Evolutionary conservation across 2,329 filamentous ascomycete genomes (phyloP), one percentile per base, ranked within the genome.

Genomic region (Spiromastix sp.): DNA sequence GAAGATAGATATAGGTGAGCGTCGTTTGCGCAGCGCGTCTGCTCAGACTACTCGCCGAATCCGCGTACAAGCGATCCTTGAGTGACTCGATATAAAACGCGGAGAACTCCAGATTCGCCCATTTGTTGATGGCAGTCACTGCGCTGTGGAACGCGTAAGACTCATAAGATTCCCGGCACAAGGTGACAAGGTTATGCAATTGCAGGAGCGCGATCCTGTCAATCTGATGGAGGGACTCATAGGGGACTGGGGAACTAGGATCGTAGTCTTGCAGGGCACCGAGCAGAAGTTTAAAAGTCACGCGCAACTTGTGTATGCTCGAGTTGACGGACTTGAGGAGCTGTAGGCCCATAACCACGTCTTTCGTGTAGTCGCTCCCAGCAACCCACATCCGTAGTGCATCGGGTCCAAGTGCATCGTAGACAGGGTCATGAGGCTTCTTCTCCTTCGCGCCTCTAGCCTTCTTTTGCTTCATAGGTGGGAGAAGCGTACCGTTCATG

Each of bases 1-100:
- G 77, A 4, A 74, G 62, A 41, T 89, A 77, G 36, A 95, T 74
- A 18, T 70, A 55, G 30, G 66, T 67, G 5, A 79, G 57, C 2
- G 73, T 68, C 4, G 63, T 68, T 46, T 80, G 76, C 1, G 72
- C 70, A 15, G 66, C 64, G 17, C 64, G 51, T 34, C 76, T 66
- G 31, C 83, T 60, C 4, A 72, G 67, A 30, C 81, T 80, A 10
- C 72, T 69, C 10, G 74, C 73, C 41, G 79, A 74, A 19, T 82
- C 84, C 30, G 87, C 91, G 64, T 98, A 98, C 1, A 96, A 67
- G 3, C 85, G 72, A 51, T 98, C 91, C 59, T 98, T 98, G 48
- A 87, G 70, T 0, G 83, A 78, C 59, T 98, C 91, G 38, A 98
- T 76, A 57, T 96, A 98, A 57, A 95, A 93, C 0, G 89, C 81